These are phyloP conservation scores for Ajuga chamaepitys DNA, from an alignment of 257 asterid species.

Conservation along the genomic window DNA sequence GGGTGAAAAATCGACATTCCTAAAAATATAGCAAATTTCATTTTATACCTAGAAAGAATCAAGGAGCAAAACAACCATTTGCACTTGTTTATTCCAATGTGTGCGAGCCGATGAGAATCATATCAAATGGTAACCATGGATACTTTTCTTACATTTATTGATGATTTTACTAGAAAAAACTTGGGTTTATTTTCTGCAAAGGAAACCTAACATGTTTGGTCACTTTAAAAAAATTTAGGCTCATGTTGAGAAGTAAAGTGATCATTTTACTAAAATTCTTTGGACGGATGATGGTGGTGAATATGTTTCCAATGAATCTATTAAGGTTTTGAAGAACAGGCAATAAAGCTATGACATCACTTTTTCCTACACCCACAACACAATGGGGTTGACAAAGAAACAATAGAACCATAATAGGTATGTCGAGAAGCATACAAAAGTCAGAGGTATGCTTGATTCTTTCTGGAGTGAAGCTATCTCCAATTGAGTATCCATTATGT, in stretches of 20 bases:
- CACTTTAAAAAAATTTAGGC: background rate
- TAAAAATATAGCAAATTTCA: background rate
- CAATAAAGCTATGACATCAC: background rate
- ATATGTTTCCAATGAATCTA: constrained; percentile 1
- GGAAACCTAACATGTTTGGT: background rate
- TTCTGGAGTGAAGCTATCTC: background rate
- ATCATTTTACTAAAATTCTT: background rate
- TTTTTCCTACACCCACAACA: background rate
- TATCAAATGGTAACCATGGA: background rate
- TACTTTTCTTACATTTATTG: background rate
- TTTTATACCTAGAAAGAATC: background rate
- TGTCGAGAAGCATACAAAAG: background rate
- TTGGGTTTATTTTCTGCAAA: background rate
- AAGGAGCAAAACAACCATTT: background rate
- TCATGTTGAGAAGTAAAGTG: constrained; percentile 14
- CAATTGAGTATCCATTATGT: background rate
- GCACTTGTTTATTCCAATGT: background rate
- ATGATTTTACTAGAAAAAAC: background rate
- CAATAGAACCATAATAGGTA: background rate
- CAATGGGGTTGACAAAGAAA: background rate
- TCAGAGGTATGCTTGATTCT: background rate
- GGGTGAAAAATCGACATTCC: no score
- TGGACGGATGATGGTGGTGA: background rate
- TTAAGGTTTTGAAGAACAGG: background rate
- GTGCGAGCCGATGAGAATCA: background rate